Conservation (phyloP, 306 rosid species). For the Sesbania bispinosa region DNA sequence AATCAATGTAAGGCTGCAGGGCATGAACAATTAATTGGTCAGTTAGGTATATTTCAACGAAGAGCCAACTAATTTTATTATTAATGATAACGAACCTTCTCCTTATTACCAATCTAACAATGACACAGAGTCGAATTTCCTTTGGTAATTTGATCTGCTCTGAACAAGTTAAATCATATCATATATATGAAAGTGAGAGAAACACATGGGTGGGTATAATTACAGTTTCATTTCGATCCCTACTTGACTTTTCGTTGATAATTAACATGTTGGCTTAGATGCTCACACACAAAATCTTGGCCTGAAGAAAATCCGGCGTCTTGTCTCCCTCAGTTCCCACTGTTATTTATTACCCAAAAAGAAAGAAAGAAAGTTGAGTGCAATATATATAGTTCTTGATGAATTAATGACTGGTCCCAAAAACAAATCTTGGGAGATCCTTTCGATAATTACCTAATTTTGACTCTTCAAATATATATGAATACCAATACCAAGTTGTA, state of each 20-base stretch:
- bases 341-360: conserved; percentile 10
- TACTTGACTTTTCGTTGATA: conserved; percentile 43
- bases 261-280: conserved; percentile 42
- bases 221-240: conserved; percentile 11
- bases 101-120: conserved; percentile 3
- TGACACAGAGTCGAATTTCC: neutral
- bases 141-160: neutral
- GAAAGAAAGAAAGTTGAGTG: conserved; percentile 14
- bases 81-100: conserved; percentile 15
- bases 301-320: conserved; percentile 41
- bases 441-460: conserved; percentile 48
- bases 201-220: conserved; percentile 25
- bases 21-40: neutral
- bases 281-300: conserved; percentile 47
- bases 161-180: neutral
- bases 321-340: conserved; percentile 44
- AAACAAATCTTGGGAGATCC: conserved; percentile 50
- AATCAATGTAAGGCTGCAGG: neutral
- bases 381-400: conserved; percentile 10
- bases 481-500: conserved; percentile 4
- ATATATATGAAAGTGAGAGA: too few species aligned
- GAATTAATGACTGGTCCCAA: conserved; percentile 19
- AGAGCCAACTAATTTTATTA: neutral
- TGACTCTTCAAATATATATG: conserved; percentile 32
- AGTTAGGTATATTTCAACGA: neutral